phyloP scores from a whole-genome alignment of 2,329 filamentous ascomycete genomes.

The Epichloe coenophiala region DNA sequence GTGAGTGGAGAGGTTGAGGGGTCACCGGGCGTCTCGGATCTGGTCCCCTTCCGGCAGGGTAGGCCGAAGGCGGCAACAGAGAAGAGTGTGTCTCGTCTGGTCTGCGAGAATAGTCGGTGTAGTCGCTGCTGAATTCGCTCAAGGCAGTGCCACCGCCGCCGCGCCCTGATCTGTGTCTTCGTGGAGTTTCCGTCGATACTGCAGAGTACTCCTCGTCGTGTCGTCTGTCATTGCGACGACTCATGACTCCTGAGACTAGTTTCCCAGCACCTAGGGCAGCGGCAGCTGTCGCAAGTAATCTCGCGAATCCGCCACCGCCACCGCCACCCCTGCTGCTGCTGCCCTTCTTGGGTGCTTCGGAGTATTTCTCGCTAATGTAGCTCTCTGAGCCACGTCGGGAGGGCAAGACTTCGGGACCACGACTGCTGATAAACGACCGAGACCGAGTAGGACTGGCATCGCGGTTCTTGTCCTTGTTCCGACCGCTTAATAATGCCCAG shows the following conservation, averaged over 20 bases:
- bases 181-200: constrained; percentile 47
- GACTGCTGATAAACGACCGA: constrained; percentile 21
- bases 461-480: constrained; percentile 28
- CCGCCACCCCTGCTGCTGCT: constrained; percentile 11
- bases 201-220: constrained; percentile 48
- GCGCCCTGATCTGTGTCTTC: constrained; percentile 27
- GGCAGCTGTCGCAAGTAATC: constrained; percentile 45
- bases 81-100: constrained; percentile 23
- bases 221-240: constrained; percentile 33
- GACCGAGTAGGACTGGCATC: constrained; percentile 28
- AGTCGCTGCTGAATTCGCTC: constrained; percentile 41
- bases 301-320: constrained; percentile 46
- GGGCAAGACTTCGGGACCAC: constrained; percentile 35
- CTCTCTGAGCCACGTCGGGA: constrained; percentile 42
- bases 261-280: constrained; percentile 50
- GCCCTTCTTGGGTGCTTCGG: constrained; percentile 29
- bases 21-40: constrained; percentile 29
- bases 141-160: constrained; percentile 19
- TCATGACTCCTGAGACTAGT: constrained; percentile 44
- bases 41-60: constrained; percentile 27
- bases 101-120: constrained; percentile 20
- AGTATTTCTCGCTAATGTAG: constrained; percentile 53
- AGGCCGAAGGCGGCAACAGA: constrained; percentile 32
- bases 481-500: constrained; percentile 31
- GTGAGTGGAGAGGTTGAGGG: constrained; percentile 33